Evolutionary conservation across 108 stramenopile genomes (phyloP), one percentile per base, ranked within the genome.

Genomic region (Cyclotella atomus): DNA sequence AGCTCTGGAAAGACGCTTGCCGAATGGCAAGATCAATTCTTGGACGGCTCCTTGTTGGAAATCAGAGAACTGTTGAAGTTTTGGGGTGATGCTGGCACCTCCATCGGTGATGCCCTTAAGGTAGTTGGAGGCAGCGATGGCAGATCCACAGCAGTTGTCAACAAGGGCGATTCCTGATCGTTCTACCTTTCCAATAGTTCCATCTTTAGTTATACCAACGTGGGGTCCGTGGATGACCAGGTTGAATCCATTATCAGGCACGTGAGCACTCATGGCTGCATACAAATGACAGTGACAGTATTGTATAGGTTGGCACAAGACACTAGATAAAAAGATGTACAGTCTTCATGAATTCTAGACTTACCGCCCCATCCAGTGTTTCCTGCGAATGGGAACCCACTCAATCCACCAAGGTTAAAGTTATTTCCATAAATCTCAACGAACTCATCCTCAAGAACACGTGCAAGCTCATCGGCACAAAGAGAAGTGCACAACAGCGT

Each of bases 401-500:
- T 23, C 52, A 52, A 52, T 23, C 52, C 52, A 19, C 52, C 52
- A 52, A 52, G 52, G 52, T 52, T 52, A 5, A 52, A 52, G 21
- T 52, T 52, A 23, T 52, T 52, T 23, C 52, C 52, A 52, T 52
- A 52, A 52, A 52, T 52, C 20, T 52, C 52, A 23, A 52, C 52
- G 20, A 52, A 52, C 5, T 52, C 52, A 5, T 52, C 52, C 20
- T 52, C 52, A 23, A 52, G 52, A 23, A 52, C 52, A 2, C 52
- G 52, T 2, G 52, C 52, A 6, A 52, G 52, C 52, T 52, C 52
- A 23, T 52, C 52, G 52, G 52, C 52, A 23, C 52, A 52, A 23
- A 52, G 52, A 27, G 56, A 59, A 32, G 56, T 59, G 32, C 56
- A 59, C 9, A 59, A 23, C 25, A 59, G 32, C 30, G 56, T 59